Evolutionary conservation across 2,329 filamentous ascomycete species (phyloP).

Genomic region (Microdochium bolleyi): DNA sequence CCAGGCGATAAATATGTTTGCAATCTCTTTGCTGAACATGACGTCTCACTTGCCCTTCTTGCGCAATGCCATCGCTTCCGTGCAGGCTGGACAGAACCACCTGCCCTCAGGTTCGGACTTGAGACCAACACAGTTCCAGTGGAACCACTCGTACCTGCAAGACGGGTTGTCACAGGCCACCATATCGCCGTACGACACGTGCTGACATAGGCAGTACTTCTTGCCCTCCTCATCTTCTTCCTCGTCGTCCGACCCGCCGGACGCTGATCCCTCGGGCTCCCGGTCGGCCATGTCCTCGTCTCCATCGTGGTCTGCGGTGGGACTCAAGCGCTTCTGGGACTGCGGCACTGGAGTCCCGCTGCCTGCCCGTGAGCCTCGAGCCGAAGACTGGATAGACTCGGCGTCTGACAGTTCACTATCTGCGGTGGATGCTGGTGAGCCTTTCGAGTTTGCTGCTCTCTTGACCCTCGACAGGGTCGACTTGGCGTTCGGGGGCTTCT

Average conservation of each 20-base stretch:
- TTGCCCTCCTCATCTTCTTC: slow-evolving; percentile 71
- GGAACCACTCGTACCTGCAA: slow-evolving; percentile 81
- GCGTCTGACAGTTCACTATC: slow-evolving; percentile 60
- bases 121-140: slow-evolving; percentile 67
- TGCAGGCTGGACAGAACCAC: slow-evolving; percentile 60
- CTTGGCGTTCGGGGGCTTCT: slow-evolving; percentile 33
- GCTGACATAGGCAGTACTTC: slow-evolving; percentile 78
- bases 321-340: slow-evolving; percentile 4
- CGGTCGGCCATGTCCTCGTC: slow-evolving; percentile 27
- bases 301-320: slow-evolving; percentile 10
- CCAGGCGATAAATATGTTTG: too few relatives aligned
- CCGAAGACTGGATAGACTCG: slow-evolving; percentile 44
- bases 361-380: slow-evolving; percentile 20
- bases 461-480: slow-evolving; percentile 57
- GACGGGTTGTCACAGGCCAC: slow-evolving; percentile 80
- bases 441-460: slow-evolving; percentile 43
- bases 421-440: slow-evolving; percentile 54
- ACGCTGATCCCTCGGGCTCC: slow-evolving; percentile 44
- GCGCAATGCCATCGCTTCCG: slow-evolving; percentile 35
- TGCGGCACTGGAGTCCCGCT: slow-evolving; percentile 24
- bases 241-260: slow-evolving; percentile 46
- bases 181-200: slow-evolving; percentile 81
- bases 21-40: too few relatives aligned
- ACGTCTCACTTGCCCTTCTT: slow-evolving; percentile 26
- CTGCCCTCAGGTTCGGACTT: slow-evolving; percentile 60